phyloP scores from a whole-genome alignment of 495 filamentous ascomycete genomes.

The Halenospora varia region DNA sequence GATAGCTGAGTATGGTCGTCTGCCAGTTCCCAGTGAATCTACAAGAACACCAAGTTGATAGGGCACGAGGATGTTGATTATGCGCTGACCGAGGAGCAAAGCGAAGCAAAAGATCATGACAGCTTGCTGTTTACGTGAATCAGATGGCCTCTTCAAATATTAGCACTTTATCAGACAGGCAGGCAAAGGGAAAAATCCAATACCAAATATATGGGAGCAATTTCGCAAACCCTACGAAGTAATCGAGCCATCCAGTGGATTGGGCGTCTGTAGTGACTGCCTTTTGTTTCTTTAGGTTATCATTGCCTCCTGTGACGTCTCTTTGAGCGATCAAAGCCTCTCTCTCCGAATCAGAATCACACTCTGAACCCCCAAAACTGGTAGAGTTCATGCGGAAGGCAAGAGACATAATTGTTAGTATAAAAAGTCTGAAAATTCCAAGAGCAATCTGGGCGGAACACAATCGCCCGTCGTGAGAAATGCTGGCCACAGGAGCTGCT shows the following conservation, averaged over 20 bases:
- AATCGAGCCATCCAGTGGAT: conserved; percentile 14
- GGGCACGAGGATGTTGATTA: conserved; percentile 11
- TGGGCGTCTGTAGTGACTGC: conserved; percentile 6
- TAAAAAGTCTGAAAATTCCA: no score
- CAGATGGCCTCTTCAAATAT: conserved; percentile 22
- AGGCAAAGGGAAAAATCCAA: no score
- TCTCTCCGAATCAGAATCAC: no score
- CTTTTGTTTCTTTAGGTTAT: conserved; percentile 18
- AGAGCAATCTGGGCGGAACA: no score
- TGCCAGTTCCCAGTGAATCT: conserved; percentile 4
- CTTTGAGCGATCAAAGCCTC: no score
- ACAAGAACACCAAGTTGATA: conserved; percentile 9
- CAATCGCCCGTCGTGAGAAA: no score
- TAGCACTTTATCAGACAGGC: conserved; percentile 1
- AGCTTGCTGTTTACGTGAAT: conserved; percentile 22
- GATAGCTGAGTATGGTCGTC: conserved; percentile 8
- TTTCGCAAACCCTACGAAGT: conserved; percentile 13
- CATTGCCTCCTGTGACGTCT: no score
- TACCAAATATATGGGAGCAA: conserved; percentile 16
- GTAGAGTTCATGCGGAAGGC: no score
- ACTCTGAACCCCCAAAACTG: no score
- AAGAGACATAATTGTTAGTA: no score
- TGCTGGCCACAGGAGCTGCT: no score
- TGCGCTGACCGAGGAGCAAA: conserved; percentile 19
- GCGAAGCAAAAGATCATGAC: conserved; percentile 19